Evolutionary conservation across 164 flowering plant species (phyloP).

Genomic region (Berberis thunbergii): DNA sequence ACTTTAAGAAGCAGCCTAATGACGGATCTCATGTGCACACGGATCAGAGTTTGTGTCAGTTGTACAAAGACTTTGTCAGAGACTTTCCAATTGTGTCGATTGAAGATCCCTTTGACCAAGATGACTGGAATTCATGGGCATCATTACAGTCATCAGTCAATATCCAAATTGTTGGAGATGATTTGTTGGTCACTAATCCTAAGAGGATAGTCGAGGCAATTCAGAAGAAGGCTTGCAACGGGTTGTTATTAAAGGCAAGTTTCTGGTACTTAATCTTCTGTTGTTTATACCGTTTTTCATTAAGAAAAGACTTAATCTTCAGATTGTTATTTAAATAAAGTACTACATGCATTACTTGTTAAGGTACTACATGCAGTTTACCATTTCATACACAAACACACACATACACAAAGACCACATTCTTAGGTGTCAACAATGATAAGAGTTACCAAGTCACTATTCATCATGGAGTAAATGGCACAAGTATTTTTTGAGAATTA

Average conservation of each 20-base stretch:
- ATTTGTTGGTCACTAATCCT: conserved; percentile 95
- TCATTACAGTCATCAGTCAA: conserved; percentile 71
- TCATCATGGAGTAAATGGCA: too few relatives aligned
- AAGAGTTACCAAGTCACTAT: too few relatives aligned
- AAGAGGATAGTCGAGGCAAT: conserved; percentile 83
- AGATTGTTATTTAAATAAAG: too few relatives aligned
- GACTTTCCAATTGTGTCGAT: conserved; percentile 97
- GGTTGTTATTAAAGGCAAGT: conserved; percentile 68
- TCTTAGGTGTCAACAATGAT: too few relatives aligned
- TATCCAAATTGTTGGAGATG: conserved; percentile 97
- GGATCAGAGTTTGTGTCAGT: conserved; percentile 60
- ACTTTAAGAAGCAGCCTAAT: conserved; percentile 94
- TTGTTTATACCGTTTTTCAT: not conserved
- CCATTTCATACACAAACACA: too few relatives aligned
- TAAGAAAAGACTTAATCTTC: too few relatives aligned
- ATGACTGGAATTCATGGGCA: conserved; percentile 94
- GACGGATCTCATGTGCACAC: conserved; percentile 75
- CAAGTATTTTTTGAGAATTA: too few relatives aligned
- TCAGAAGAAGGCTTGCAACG: conserved; percentile 87
- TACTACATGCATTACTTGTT: too few relatives aligned
- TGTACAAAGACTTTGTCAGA: conserved; percentile 72
- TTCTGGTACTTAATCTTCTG: not conserved
- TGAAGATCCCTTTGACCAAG: conserved; percentile 99
- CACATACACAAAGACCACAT: too few relatives aligned
- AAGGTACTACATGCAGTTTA: too few relatives aligned